Base-by-base conservation (phyloP, 139 green algal species). In the Mychonastes homosphaera region DNA sequence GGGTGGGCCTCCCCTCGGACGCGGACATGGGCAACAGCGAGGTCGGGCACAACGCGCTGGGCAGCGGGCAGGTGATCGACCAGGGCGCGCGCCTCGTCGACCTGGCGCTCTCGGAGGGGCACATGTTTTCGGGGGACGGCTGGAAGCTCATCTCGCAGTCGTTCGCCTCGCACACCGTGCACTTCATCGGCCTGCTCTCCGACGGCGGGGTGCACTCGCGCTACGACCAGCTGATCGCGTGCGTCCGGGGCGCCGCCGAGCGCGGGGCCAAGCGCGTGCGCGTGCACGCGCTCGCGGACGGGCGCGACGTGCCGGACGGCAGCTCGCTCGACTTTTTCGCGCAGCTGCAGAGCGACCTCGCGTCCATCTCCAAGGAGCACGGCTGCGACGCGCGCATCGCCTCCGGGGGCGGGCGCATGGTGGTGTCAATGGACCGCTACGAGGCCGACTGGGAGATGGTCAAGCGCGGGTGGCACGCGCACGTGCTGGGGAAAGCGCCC, bases 371-470 rank as follows among this genome's bases (percentile, higher is more conserved):
- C 19, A 30, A 49, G 32, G 58, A 43, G 6, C 30, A 64, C 8
- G 73, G 76, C 49, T 76, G 56, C 18, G 90, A 98, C 63, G 85
- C 77, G 15, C 76, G 77, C 45, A 93, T 98, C 58, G 91, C 90
- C 0, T 94, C 82, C 6, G 91, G 91, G 26, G 91, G 90, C 30
- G 91, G 91, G 4, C 79, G 91, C 69, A 98, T 98, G 91, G 21
- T 71, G 33, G 82, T 95, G 28, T 95, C 88, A 51, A 98, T 98
- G 91, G 91, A 98, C 56, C 80, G 90, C 29, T 97, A 96, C 59
- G 90, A 96, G 83, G 82, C 88, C 4, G 88, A 98, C 75, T 98
- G 91, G 91, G 70, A 74, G 35, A 95, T 97, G 32, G 89, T 97
- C 35, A 81, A 96, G 77, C 71, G 79, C 13, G 90, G 90, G 2